Conservation (phyloP, 2,329 filamentous ascomycete species). For the Trichoderma sp. region DNA sequence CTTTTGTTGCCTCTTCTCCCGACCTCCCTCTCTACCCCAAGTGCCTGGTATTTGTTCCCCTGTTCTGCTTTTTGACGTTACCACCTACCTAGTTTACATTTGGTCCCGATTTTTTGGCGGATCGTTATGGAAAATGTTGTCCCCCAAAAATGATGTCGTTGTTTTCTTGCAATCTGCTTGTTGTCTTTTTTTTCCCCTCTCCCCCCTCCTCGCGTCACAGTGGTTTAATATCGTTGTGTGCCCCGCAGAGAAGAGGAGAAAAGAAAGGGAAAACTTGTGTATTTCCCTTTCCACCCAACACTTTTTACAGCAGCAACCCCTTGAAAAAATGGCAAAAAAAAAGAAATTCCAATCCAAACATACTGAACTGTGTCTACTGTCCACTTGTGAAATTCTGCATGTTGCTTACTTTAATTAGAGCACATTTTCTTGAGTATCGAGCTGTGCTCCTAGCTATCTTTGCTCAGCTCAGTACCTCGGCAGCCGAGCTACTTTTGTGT, state of each 20-base stretch:
- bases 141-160: slow-evolving; percentile 33
- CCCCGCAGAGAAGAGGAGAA: slow-evolving; percentile 24
- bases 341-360: slow-evolving; percentile 28
- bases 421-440: neutral
- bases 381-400: neutral
- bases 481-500: neutral
- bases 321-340: slow-evolving; percentile 28
- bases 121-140: slow-evolving; percentile 40
- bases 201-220: slow-evolving; percentile 17
- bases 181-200: slow-evolving; percentile 19
- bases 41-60: slow-evolving; percentile 26
- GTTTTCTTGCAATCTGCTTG: slow-evolving; percentile 32
- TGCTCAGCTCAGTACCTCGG: neutral
- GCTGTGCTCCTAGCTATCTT: neutral
- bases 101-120: slow-evolving; percentile 32
- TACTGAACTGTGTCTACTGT: neutral
- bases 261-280: slow-evolving; percentile 16
- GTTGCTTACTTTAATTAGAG: neutral
- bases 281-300: slow-evolving; percentile 17
- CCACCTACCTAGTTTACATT: slow-evolving; percentile 29
- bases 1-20: slow-evolving; percentile 25
- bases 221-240: slow-evolving; percentile 26
- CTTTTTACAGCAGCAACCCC: slow-evolving; percentile 21
- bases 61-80: slow-evolving; percentile 26
- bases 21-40: slow-evolving; percentile 9